Evolutionary conservation across 306 rosid species (phyloP).

Genomic region (Dryas drummondii): DNA sequence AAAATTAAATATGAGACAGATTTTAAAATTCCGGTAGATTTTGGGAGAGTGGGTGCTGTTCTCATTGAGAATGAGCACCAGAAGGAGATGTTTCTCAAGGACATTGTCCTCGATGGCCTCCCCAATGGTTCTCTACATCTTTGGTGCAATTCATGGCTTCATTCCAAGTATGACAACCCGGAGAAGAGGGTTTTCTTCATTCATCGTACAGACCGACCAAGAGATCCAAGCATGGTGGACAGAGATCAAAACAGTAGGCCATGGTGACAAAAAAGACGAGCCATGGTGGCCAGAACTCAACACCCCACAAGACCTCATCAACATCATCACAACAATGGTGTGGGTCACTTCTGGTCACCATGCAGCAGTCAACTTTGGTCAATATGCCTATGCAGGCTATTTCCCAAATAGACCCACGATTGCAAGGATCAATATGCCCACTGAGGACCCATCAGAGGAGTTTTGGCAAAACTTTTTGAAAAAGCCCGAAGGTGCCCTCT

Average conservation of each 20-base stretch:
- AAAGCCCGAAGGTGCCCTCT: constrained; percentile 52
- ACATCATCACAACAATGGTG: constrained; percentile 45
- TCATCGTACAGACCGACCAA: no score
- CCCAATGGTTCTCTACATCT: constrained; percentile 36
- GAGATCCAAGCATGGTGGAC: constrained; percentile 95
- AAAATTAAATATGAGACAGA: constrained; percentile 44
- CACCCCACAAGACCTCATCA: constrained; percentile 55
- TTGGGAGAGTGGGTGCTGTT: constrained; percentile 68
- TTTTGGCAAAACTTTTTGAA: constrained; percentile 38
- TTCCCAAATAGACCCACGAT: constrained; percentile 74
- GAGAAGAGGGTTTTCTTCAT: constrained; percentile 48
- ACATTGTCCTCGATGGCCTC: constrained; percentile 50
- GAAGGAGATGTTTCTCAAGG: constrained; percentile 47
- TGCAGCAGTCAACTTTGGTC: constrained; percentile 82
- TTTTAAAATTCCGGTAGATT: constrained; percentile 40
- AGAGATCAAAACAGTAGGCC: constrained; percentile 61
- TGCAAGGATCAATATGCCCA: constrained; percentile 59
- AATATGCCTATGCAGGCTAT: constrained; percentile 59
- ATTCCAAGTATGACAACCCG: constrained; percentile 55
- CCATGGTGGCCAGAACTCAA: constrained; percentile 75
- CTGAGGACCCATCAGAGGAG: constrained; percentile 48
- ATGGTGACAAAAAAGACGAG: constrained; percentile 73
- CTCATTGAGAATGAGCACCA: constrained; percentile 64
- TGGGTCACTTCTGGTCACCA: constrained; percentile 82
- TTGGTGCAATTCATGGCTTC: constrained; percentile 69